These are phyloP conservation scores for Gliomastix tumulicola DNA, from an alignment of 2,329 filamentous ascomycete species.

Conservation along the genomic window DNA sequence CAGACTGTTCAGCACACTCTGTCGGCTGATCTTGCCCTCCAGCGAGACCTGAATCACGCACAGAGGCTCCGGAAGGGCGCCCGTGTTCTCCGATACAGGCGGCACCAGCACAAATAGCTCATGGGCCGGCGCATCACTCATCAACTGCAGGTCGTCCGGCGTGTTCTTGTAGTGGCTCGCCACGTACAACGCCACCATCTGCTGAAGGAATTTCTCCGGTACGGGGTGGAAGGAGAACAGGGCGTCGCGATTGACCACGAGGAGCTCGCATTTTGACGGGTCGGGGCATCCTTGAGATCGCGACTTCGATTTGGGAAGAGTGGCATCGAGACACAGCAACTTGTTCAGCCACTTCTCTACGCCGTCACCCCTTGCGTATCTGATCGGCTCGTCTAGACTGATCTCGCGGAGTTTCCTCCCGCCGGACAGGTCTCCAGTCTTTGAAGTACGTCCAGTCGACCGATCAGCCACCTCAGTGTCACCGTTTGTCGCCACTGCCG, in stretches of 20 bases:
- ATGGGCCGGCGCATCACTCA: constrained; percentile 96
- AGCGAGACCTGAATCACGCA: constrained; percentile 92
- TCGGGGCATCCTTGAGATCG: constrained; percentile 77
- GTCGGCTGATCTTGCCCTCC: constrained; percentile 88
- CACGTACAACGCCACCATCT: constrained; percentile 97
- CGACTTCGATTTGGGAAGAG: constrained; percentile 69
- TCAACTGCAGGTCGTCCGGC: constrained; percentile 94
- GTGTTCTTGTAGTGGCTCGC: constrained; percentile 98
- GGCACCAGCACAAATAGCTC: constrained; percentile 92
- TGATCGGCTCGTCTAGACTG: constrained; percentile 86
- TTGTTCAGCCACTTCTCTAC: constrained; percentile 97
- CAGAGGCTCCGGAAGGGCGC: constrained; percentile 81
- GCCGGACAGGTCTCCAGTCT: constrained; percentile 55
- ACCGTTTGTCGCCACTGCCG: constrained; percentile 41
- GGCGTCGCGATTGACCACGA: constrained; percentile 93
- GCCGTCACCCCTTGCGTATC: constrained; percentile 82
- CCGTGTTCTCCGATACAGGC: constrained; percentile 69
- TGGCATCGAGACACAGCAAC: constrained; percentile 88
- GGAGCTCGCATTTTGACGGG: constrained; percentile 82
- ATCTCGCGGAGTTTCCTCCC: constrained; percentile 84
- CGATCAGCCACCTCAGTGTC: constrained; percentile 69
- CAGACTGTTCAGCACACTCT: constrained; percentile 85
- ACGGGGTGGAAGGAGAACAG: constrained; percentile 97
- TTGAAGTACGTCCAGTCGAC: constrained; percentile 66
- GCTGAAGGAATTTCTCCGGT: constrained; percentile 93